phyloP scores from a whole-genome alignment of 129 eudicot species.

The Flaveria bidentis region DNA sequence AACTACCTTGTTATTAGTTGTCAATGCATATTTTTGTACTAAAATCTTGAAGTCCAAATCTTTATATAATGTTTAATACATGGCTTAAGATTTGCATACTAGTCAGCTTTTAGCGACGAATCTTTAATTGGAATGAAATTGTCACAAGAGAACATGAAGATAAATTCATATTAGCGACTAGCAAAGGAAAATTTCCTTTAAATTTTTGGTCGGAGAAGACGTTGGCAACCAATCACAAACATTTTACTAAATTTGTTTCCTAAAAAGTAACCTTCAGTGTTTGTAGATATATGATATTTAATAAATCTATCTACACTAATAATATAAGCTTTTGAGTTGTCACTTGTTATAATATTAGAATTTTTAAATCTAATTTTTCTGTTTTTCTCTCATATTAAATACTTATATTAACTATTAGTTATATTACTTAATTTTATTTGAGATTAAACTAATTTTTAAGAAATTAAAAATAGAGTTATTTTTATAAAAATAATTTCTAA shows the following conservation, averaged over 20 bases:
- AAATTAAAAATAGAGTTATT: no score
- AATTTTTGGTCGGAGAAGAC: not conserved
- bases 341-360: no score
- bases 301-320: no score
- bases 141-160: not conserved
- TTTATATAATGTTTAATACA: not conserved
- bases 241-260: not conserved
- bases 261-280: not conserved
- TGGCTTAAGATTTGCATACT: not conserved
- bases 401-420: no score
- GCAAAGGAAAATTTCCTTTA: not conserved
- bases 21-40: not conserved
- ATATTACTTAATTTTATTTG: no score
- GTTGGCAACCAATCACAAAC: not conserved
- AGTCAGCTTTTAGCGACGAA: not conserved
- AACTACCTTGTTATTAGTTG: conserved; percentile 1
- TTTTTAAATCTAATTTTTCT: no score
- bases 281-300: not conserved
- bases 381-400: no score
- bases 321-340: no score
- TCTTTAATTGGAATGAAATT: not conserved
- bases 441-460: no score
- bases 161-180: not conserved
- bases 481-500: no score
- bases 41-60: not conserved